phyloP scores from a whole-genome alignment of 495 filamentous ascomycete genomes.

The Aspergillus coremiiformis region DNA sequence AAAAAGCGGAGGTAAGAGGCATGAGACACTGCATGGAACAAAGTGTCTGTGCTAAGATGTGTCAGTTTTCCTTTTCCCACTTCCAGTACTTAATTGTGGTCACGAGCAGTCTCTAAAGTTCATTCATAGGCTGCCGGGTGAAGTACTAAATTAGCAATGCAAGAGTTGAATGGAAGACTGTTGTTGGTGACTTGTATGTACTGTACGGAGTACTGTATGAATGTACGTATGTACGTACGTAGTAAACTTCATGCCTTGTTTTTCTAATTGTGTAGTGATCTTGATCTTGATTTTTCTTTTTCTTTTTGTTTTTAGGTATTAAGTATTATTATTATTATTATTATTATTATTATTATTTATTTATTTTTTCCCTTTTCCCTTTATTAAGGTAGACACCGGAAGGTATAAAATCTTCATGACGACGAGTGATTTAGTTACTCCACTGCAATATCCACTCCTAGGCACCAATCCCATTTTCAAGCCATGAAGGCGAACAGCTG shows the following conservation, averaged over 20 bases:
- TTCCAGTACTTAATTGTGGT: constrained; percentile 1
- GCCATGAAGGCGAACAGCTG: not conserved
- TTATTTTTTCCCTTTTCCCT: not conserved
- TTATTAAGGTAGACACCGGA: not conserved
- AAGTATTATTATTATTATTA: too few relatives aligned
- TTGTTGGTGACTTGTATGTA: too few relatives aligned
- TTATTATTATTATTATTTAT: too few relatives aligned
- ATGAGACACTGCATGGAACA: constrained; percentile 5
- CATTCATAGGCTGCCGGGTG: not conserved
- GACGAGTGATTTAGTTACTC: not conserved
- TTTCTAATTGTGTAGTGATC: too few relatives aligned
- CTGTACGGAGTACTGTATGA: too few relatives aligned
- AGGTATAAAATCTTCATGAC: not conserved
- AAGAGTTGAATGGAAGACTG: not conserved
- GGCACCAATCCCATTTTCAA: not conserved
- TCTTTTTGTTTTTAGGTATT: not conserved
- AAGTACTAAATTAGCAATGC: not conserved
- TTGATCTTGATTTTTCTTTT: not conserved
- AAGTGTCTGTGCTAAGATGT: constrained; percentile 14
- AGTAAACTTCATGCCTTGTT: too few relatives aligned
- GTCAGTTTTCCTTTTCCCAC: constrained; percentile 7
- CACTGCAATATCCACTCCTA: not conserved
- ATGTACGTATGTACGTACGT: too few relatives aligned
- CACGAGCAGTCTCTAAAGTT: not conserved
- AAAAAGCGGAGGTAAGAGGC: constrained; percentile 7